A percentile compares a stretch with the other conserved stretches of the same genome.
Conservation (phyloP, 805 yeast genomes). For the Yarrowia deformans region DNA sequence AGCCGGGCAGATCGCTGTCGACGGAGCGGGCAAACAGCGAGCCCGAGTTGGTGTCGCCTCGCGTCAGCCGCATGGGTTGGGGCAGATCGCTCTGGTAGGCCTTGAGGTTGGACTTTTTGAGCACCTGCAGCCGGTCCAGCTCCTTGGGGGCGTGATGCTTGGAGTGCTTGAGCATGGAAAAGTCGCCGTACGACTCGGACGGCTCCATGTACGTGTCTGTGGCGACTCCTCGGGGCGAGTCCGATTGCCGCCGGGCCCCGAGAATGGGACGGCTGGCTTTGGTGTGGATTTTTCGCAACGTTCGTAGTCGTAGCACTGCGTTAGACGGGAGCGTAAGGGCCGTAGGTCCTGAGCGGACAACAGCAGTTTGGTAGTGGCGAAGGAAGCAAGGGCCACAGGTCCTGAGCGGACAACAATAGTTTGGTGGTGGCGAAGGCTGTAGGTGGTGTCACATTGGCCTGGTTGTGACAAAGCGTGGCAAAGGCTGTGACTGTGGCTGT, state of each 20-base stretch:
- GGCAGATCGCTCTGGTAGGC: conserved; percentile 4
- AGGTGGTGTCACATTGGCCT: too few relatives aligned
- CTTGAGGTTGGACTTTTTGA: conserved; percentile 2
- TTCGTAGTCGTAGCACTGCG: conserved; percentile 28
- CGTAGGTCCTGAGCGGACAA: background rate
- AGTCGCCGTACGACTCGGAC: background rate
- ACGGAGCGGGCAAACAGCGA: conserved; percentile 18
- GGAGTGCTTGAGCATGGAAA: background rate
- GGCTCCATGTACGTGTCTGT: conserved; percentile 7
- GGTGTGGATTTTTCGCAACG: conserved; percentile 6
- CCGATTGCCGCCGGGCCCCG: background rate
- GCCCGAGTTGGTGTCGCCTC: background rate
- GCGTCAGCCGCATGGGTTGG: background rate
- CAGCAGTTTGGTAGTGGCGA: too few relatives aligned
- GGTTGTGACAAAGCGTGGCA: too few relatives aligned
- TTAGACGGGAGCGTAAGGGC: background rate
- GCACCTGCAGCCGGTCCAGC: background rate
- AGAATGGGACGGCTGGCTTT: background rate
- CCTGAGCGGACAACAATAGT: too few relatives aligned
- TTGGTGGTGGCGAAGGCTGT: too few relatives aligned
- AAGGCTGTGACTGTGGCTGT: too few relatives aligned
- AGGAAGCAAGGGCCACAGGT: background rate
- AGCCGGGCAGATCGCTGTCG: background rate
- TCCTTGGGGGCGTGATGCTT: background rate
- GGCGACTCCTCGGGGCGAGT: conserved; percentile 25